Base-by-base conservation (phyloP, 2,329 filamentous ascomycete species). In the Ceratocystis diversiconidia region DNA sequence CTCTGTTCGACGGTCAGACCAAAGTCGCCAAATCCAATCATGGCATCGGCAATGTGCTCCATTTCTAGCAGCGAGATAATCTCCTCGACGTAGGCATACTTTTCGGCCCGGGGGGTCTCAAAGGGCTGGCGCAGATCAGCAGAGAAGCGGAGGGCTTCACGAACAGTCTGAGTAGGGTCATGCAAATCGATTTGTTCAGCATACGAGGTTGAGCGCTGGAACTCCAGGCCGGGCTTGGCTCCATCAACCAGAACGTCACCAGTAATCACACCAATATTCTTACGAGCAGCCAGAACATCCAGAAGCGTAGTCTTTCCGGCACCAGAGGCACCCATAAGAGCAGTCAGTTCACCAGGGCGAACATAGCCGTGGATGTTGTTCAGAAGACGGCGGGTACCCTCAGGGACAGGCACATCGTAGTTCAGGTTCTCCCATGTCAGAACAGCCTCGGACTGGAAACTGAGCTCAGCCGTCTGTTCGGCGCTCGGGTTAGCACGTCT, bases 341-440 rank as follows among this genome's bases (percentile, higher is more conserved):
- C 88, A 2, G 88, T 92, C 8, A 92, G 79, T 70, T 87, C 83
- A 44, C 89, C 89, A 1, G 89, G 89, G 68, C 86, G 85, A 62
- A 91, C 88, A 70, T 86, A 92, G 1, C 86, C 91, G 65, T 76
- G 81, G 1, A 84, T 76, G 50, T 78, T 75, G 71, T 79, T 79
- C 1, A 86, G 78, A 5, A 86, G 78, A 3, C 80, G 79, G 8
- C 81, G 78, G 3, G 77, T 80, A 1, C 82, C 83, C 3, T 79
- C 80, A 0, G 82, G 77, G 2, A 84, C 79, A 0, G 83, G 83
- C 0, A 87, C 84, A 67, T 86, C 83, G 73, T 96, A 96, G 72
- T 86, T 89, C 68, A 96, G 84, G 69, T 88, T 80, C 73, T 92
- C 88, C 88, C 90, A 96, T 0, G 91, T 95, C 67, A 95, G 79